phyloP scores from a whole-genome alignment of 306 rosid species.

The Comarum palustre region DNA sequence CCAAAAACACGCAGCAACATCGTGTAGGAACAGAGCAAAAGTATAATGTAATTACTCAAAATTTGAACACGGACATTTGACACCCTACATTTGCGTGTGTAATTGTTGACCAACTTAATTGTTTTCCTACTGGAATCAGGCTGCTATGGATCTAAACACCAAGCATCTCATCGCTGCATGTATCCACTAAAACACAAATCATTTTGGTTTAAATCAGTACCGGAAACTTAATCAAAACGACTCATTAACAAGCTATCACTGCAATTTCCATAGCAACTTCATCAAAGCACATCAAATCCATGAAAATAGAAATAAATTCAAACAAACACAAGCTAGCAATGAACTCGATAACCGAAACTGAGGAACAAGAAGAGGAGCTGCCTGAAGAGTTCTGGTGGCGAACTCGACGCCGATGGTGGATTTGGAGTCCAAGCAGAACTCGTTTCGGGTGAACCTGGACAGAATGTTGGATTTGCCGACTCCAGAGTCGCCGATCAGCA shows the following conservation, averaged over 20 bases:
- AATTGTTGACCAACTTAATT: background rate
- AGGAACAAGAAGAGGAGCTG: conserved; percentile 10
- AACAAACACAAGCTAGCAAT: background rate
- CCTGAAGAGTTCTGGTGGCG: conserved; percentile 97
- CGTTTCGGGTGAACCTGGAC: conserved; percentile 93
- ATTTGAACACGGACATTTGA: background rate
- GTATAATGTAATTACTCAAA: background rate
- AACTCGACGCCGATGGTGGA: conserved; percentile 97
- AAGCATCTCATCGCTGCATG: background rate
- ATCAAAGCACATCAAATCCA: background rate
- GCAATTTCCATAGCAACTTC: background rate
- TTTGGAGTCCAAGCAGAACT: conserved; percentile 94
- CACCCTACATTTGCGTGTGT: background rate
- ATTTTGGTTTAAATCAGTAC: background rate
- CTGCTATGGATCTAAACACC: background rate
- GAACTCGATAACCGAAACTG: background rate
- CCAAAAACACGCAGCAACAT: background rate
- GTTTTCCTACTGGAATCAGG: background rate
- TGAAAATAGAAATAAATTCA: background rate
- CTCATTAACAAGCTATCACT: background rate
- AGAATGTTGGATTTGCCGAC: conserved; percentile 97
- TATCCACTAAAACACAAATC: background rate
- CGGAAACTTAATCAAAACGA: background rate
- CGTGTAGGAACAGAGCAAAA: background rate
- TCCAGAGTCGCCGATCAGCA: conserved; percentile 94